phyloP scores from a whole-genome alignment of 148 eudicot genomes.

The Arbutus unedo region DNA sequence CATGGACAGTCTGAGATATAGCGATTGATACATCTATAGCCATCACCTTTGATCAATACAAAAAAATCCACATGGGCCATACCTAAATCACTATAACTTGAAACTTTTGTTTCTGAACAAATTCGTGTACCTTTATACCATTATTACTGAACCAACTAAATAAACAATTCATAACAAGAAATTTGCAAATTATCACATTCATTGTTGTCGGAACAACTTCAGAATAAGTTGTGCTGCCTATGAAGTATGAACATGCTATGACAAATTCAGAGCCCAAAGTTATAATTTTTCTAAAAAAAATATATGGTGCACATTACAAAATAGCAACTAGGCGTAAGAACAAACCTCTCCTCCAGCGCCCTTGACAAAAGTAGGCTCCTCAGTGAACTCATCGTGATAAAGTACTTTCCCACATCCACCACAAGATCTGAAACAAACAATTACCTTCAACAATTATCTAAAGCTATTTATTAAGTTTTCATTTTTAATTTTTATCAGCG shows the following conservation, averaged over 20 bases:
- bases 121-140: not conserved
- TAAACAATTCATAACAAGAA: not conserved
- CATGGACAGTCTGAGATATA: not conserved
- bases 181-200: not conserved
- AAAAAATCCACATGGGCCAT: not conserved
- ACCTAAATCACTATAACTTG: not conserved
- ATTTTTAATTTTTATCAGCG: no score
- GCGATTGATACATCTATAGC: not conserved
- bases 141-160: not conserved
- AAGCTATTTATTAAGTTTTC: no score
- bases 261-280: not conserved
- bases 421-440: slow-evolving; percentile 37
- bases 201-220: not conserved
- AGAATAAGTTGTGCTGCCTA: not conserved
- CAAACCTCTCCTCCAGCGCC: slow-evolving; percentile 45
- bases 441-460: not conserved
- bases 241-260: not conserved
- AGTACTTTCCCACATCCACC: slow-evolving; percentile 39
- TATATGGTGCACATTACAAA: not conserved
- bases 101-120: not conserved
- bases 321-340: not conserved
- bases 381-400: slow-evolving; percentile 25
- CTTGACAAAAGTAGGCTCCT: slow-evolving; percentile 36
- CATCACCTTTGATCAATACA: not conserved
- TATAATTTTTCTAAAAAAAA: not conserved